phyloP scores from a whole-genome alignment of 148 eudicot genomes.

The Euryodendron excelsum region DNA sequence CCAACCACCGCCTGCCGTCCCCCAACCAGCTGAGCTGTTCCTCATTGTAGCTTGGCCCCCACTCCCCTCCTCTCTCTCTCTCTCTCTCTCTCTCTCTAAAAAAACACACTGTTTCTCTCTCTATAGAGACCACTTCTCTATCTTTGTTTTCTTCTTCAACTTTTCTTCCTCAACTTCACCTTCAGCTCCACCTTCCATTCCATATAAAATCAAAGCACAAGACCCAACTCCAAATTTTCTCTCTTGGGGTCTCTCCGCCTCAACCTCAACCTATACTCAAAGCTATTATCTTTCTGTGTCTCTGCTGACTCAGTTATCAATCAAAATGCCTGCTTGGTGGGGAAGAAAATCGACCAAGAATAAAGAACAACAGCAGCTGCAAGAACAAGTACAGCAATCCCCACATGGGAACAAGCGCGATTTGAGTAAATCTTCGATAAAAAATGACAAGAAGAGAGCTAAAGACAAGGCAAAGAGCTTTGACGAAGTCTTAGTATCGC shows the following conservation, averaged over 20 bases:
- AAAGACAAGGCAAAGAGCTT: constrained; percentile 38
- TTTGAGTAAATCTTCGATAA: constrained; percentile 4
- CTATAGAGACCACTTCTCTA: too few relatives aligned
- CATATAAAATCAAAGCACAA: constrained; percentile 8
- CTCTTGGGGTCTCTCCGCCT: too few relatives aligned
- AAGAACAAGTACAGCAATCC: too few relatives aligned
- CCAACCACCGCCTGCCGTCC: too few relatives aligned
- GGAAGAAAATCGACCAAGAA: constrained; percentile 48
- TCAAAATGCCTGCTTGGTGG: constrained; percentile 92
- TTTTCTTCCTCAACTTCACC: neutral
- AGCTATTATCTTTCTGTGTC: too few relatives aligned
- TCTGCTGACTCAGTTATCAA: neutral
- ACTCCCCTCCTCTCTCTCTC: neutral
- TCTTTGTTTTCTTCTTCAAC: constrained; percentile 3
- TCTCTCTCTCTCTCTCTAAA: neutral
- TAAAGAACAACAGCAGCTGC: too few relatives aligned
- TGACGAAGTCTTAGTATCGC: constrained; percentile 31
- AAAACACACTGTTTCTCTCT: too few relatives aligned
- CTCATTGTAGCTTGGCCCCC: too few relatives aligned
- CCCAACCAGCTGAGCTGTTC: too few relatives aligned
- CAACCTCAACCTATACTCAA: neutral
- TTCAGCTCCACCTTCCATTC: neutral
- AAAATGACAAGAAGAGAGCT: constrained; percentile 16
- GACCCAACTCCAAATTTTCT: constrained; percentile 1
- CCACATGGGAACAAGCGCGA: too few relatives aligned